phyloP scores from a whole-genome alignment of 768 basidiomycete genomes.

The Butyriboletus loyo region DNA sequence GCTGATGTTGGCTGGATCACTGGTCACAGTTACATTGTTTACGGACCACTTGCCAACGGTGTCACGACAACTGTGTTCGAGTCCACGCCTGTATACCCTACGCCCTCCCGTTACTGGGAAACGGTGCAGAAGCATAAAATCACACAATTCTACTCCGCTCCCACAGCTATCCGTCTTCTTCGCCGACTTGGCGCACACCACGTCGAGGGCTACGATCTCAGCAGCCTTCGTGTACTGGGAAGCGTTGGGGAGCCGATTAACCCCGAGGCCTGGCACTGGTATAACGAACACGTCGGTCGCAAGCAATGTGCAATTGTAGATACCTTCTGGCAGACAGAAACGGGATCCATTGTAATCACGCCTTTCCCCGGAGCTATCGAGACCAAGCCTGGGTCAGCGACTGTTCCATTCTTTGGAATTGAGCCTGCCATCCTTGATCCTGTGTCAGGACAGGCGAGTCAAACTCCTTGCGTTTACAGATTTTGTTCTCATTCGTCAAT shows the following conservation, averaged over 20 bases:
- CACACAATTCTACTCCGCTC: conserved; percentile 95
- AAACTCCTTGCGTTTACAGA: background rate
- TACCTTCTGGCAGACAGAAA: conserved; percentile 98
- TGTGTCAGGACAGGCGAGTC: conserved; percentile 58
- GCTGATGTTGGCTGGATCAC: conserved; percentile 99
- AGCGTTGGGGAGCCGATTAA: conserved; percentile 98
- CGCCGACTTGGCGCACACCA: conserved; percentile 83
- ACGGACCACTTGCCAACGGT: conserved; percentile 88
- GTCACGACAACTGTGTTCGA: conserved; percentile 91
- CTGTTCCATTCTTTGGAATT: conserved; percentile 97
- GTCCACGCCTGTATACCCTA: conserved; percentile 95
- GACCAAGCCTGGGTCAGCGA: conserved; percentile 95
- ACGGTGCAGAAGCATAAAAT: conserved; percentile 88
- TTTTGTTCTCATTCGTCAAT: background rate
- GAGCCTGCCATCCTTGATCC: conserved; percentile 87
- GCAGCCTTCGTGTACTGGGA: conserved; percentile 80
- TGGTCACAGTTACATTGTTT: conserved; percentile 94
- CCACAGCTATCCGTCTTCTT: conserved; percentile 92
- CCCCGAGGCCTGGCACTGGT: conserved; percentile 99
- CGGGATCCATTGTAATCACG: conserved; percentile 91
- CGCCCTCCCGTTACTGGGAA: conserved; percentile 96
- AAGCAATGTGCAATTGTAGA: conserved; percentile 90
- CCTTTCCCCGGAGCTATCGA: conserved; percentile 95
- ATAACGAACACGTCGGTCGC: conserved; percentile 91
- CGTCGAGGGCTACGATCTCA: conserved; percentile 79